Base-by-base conservation (phyloP, 257 asterid genomes). In the Rauvolfia tetraphylla region DNA sequence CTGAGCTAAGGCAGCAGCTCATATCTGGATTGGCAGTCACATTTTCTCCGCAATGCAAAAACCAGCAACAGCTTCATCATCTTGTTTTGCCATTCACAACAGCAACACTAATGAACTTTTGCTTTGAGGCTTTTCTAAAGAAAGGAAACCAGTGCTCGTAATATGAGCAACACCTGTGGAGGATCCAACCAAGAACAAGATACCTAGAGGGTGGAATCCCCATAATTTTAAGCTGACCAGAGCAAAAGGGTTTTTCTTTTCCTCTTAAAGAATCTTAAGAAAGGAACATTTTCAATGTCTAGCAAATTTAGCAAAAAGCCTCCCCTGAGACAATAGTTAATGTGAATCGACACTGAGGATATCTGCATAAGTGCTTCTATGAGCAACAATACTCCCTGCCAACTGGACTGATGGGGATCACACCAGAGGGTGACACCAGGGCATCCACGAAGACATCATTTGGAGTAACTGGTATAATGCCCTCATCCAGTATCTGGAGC, bases 371-470 rank as follows among this genome's bases (percentile, higher is more conserved):
- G n/a, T 46, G 54, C n/a, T 71, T 27, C 53, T 34, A 72, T 31
- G 65, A 49, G 46, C 20, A 4, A 38, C 62, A 49, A 22, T 23
- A 72, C 39, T 58, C 87, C 17, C 29, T 76, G 54, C 91, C 95
- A 15, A 86, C 84, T 61, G 82, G 83, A 85, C 86, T 91, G 65
- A 90, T 87, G 62, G 94, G 90, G 73, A 95, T 87, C 42, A 92
- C 86, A 53, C 97, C 99, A 1, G 92, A 87, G 57, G 97, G 81
- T 78, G 91, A 79, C 31, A 91, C 86, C 6, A 93, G 92, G 59
- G 96, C 99, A 68, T 95, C 99, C 4, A 95, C 76, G 14, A 78
- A 84, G 65, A 93, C 87, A 71, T 95, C 99, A 46, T 80, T 84
- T 58, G 94, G 92, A 75, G 98, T 90, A 17, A 90, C 41, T 5